Percentiles rank a stretch among this genome's conserved stretches.
These are phyloP conservation scores for Stachybotrys chlorohalonatus DNA, from an alignment of 2,329 filamentous ascomycete genomes.

Conservation along the genomic window DNA sequence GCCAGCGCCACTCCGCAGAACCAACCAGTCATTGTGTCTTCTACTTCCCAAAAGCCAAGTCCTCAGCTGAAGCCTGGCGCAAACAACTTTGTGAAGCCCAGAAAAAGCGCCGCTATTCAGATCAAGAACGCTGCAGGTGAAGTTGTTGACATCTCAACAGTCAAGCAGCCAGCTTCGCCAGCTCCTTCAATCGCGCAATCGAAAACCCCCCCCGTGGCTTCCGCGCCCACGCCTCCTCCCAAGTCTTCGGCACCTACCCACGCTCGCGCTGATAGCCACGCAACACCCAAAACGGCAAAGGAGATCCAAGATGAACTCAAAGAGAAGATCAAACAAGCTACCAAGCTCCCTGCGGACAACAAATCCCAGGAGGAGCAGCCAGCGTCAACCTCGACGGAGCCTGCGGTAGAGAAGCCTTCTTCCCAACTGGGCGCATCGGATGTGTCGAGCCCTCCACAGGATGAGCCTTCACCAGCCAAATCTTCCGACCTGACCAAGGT, in stretches of 20 bases:
- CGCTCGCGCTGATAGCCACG: slow-evolving; percentile 60
- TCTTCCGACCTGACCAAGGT: background rate
- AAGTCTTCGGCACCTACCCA: slow-evolving; percentile 64
- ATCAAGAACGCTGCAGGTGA: slow-evolving; percentile 83
- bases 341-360: slow-evolving; percentile 21
- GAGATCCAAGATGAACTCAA: slow-evolving; percentile 79
- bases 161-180: slow-evolving; percentile 49
- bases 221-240: slow-evolving; percentile 71
- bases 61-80: slow-evolving; percentile 43
- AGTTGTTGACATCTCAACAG: slow-evolving; percentile 57
- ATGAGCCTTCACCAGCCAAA: slow-evolving; percentile 9
- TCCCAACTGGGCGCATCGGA: slow-evolving; percentile 6
- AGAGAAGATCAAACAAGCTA: slow-evolving; percentile 63
- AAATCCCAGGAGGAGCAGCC: slow-evolving; percentile 20
- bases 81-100: slow-evolving; percentile 40
- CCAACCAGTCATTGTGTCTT: slow-evolving; percentile 53
- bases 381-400: slow-evolving; percentile 19
- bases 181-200: slow-evolving; percentile 43
- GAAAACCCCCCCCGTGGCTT: slow-evolving; percentile 62
- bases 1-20: slow-evolving; percentile 56
- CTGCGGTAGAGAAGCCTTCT: slow-evolving; percentile 19
- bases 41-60: slow-evolving; percentile 53
- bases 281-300: slow-evolving; percentile 61
- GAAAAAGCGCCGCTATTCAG: slow-evolving; percentile 66
- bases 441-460: slow-evolving; percentile 18